These are phyloP conservation scores for Yamadazyma songkhlaensis DNA, from an alignment of 1,139 yeast species.

Conservation along the genomic window DNA sequence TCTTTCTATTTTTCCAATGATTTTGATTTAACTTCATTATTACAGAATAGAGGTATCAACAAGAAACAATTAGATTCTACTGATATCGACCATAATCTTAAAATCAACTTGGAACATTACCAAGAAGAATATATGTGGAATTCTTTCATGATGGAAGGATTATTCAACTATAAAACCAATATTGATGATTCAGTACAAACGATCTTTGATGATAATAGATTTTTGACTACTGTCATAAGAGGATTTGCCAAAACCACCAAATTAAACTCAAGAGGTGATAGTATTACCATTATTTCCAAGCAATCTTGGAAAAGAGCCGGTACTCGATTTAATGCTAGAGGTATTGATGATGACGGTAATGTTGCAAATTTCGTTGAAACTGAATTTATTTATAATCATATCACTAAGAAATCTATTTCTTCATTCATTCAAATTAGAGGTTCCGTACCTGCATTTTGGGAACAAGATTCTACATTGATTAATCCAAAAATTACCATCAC, in stretches of 20 bases:
- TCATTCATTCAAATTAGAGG: conserved; percentile 90
- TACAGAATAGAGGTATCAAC: conserved; percentile 69
- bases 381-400: conserved; percentile 67
- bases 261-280: conserved; percentile 51
- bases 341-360: conserved; percentile 91
- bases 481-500: conserved; percentile 86
- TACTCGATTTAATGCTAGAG: conserved; percentile 89
- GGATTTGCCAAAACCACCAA: conserved; percentile 87
- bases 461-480: conserved; percentile 84
- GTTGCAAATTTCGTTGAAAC: conserved; percentile 98
- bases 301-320: conserved; percentile 98
- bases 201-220: conserved; percentile 69
- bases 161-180: conserved; percentile 70
- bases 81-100: conserved; percentile 12
- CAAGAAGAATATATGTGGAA: conserved; percentile 97
- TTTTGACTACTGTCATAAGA: conserved; percentile 85
- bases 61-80: conserved; percentile 11
- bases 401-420: conserved; percentile 46
- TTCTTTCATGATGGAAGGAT: conserved; percentile 81
- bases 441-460: conserved; percentile 96
- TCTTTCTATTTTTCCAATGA: conserved; percentile 90
- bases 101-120: conserved; percentile 43
- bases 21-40: conserved; percentile 81
- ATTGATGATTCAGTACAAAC: conserved; percentile 57
- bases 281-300: conserved; percentile 78